A percentile compares a stretch with the other conserved stretches of the same genome.
These are phyloP conservation scores for Pilaira anomala DNA, from an alignment of 192 early-diverging fungal genomes.

Conservation along the genomic window DNA sequence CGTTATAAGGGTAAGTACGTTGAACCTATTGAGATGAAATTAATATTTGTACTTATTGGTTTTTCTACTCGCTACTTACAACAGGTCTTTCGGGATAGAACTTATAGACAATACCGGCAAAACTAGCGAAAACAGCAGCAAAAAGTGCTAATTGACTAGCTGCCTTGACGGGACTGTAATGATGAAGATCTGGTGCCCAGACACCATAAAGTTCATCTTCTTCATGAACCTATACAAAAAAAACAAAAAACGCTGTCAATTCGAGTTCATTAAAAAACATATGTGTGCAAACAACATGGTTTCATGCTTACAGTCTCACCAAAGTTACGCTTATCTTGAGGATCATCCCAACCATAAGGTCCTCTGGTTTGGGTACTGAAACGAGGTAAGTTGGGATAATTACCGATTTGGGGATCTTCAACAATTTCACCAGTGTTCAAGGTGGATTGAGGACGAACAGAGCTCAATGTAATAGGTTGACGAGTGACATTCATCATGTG, in stretches of 20 bases:
- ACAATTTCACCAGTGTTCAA: constrained; percentile 22
- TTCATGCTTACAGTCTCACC: constrained; percentile 55
- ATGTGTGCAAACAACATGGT: not conserved
- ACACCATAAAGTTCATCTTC: constrained; percentile 69
- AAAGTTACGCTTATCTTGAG: constrained; percentile 74
- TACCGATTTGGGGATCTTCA: constrained; percentile 69
- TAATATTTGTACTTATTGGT: not conserved
- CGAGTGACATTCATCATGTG: constrained; percentile 16
- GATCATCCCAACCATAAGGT: constrained; percentile 66
- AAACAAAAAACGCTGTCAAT: not conserved
- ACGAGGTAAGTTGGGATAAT: constrained; percentile 72
- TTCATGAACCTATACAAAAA: constrained; percentile 58
- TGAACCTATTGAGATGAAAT: constrained; percentile 27
- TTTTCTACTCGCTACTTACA: constrained; percentile 35
- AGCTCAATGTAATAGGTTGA: constrained; percentile 20
- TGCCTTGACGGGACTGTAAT: constrained; percentile 55
- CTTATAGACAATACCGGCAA: constrained; percentile 53
- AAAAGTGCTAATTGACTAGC: constrained; percentile 50
- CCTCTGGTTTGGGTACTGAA: constrained; percentile 58
- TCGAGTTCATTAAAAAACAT: not conserved
- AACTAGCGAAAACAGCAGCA: constrained; percentile 48
- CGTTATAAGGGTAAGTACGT: constrained; percentile 63
- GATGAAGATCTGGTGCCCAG: constrained; percentile 65
- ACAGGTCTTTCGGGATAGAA: constrained; percentile 54
- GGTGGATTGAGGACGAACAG: constrained; percentile 32